Conservation (phyloP, 768 basidiomycete genomes). For the Xerocomellus amylosporus region DNA sequence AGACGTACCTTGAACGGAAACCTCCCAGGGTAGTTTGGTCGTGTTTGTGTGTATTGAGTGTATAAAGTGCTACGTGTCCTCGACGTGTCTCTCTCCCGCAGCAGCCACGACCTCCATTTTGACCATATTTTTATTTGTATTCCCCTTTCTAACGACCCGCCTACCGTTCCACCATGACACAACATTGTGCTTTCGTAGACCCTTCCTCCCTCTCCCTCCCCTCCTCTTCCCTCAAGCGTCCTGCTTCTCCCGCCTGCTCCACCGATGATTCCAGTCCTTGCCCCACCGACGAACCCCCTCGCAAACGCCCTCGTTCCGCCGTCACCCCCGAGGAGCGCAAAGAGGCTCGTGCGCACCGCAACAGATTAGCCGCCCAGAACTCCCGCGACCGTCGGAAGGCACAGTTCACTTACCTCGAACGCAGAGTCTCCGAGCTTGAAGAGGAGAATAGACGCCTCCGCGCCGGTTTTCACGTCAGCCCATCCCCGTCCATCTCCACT, state of each 20-base stretch:
- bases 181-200: slow-evolving; percentile 34
- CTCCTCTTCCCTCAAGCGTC: slow-evolving; percentile 30
- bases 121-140: slow-evolving; percentile 23
- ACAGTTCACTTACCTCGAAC: slow-evolving; percentile 69
- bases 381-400: slow-evolving; percentile 88
- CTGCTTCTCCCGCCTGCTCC: slow-evolving; percentile 27
- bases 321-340: slow-evolving; percentile 72
- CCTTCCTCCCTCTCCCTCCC: slow-evolving; percentile 40
- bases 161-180: slow-evolving; percentile 19
- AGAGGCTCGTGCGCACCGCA: slow-evolving; percentile 86
- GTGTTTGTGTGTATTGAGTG: slow-evolving; percentile 24
- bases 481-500: slow-evolving; percentile 15
- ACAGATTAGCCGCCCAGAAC: slow-evolving; percentile 92
- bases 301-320: slow-evolving; percentile 71
- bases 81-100: slow-evolving; percentile 23
- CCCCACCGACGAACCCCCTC: slow-evolving; percentile 47
- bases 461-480: slow-evolving; percentile 42
- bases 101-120: slow-evolving; percentile 24
- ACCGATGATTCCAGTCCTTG: slow-evolving; percentile 8
- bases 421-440: slow-evolving; percentile 68
- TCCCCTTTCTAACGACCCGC: not conserved
- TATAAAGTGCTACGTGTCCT: slow-evolving; percentile 34
- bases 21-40: slow-evolving; percentile 9
- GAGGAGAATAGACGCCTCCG: slow-evolving; percentile 79
- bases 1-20: no score